These are phyloP conservation scores for Keithomyces neogunnii DNA, from an alignment of 2,329 filamentous ascomycete genomes.

Conservation along the genomic window DNA sequence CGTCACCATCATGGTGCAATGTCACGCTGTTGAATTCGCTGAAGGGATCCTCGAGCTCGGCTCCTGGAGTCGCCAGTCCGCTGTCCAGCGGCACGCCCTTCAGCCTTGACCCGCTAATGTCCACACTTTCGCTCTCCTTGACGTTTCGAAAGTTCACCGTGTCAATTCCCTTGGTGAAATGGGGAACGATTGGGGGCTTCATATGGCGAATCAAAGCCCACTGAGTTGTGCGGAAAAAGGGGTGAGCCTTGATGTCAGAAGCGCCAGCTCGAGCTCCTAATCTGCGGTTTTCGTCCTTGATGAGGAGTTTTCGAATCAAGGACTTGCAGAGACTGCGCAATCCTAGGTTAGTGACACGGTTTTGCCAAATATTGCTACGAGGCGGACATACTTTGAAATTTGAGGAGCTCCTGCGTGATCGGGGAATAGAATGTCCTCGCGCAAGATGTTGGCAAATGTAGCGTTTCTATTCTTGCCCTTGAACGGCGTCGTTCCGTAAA, in stretches of 20 bases:
- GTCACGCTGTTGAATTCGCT: constrained; percentile 99
- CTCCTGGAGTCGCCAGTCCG: constrained; percentile 75
- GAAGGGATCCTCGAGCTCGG: constrained; percentile 80
- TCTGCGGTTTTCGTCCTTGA: constrained; percentile 93
- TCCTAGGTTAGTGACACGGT: neutral
- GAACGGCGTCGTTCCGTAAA: constrained; percentile 96
- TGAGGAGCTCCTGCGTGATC: constrained; percentile 77
- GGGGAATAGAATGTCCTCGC: constrained; percentile 93
- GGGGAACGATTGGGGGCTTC: constrained; percentile 94
- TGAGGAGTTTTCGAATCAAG: constrained; percentile 88
- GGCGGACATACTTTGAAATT: constrained; percentile 75
- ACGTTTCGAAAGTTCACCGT: constrained; percentile 97
- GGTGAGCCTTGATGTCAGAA: constrained; percentile 91
- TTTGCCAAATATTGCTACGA: too few relatives aligned
- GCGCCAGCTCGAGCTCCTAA: constrained; percentile 90
- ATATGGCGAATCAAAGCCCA: constrained; percentile 96
- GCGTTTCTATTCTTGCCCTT: constrained; percentile 99
- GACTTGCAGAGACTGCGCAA: constrained; percentile 78
- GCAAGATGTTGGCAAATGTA: constrained; percentile 93
- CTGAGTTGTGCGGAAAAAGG: constrained; percentile 92
- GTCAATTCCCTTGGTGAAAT: constrained; percentile 82
- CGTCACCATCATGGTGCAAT: constrained; percentile 90
- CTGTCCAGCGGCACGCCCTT: constrained; percentile 84
- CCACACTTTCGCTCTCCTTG: constrained; percentile 93
- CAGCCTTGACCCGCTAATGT: constrained; percentile 58